Evolutionary conservation across 1,284 basidiomycete species (phyloP).

Genomic region (Microstroma glucosiphilum): DNA sequence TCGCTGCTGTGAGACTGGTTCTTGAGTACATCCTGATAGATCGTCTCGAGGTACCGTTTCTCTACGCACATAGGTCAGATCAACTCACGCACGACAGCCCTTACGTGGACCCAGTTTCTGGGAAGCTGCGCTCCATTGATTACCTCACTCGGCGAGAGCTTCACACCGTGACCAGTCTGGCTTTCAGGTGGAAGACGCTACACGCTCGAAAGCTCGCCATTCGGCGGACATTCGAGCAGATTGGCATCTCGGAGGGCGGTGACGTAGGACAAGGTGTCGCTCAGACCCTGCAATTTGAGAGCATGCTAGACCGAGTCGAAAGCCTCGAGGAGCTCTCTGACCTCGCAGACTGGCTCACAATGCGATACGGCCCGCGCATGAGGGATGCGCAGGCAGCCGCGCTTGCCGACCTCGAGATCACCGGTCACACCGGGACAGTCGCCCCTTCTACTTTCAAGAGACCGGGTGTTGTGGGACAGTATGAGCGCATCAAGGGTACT

Average conservation of each 20-base stretch:
- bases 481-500: slow-evolving; percentile 76
- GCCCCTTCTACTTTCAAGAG: slow-evolving; percentile 64
- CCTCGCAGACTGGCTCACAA: slow-evolving; percentile 79
- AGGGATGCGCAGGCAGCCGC: slow-evolving; percentile 51
- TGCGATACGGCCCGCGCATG: slow-evolving; percentile 62
- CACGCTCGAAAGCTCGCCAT: slow-evolving; percentile 40
- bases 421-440: slow-evolving; percentile 11
- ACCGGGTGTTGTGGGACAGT: slow-evolving; percentile 76
- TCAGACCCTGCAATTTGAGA: slow-evolving; percentile 22
- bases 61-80: slow-evolving; percentile 89
- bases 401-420: slow-evolving; percentile 57
- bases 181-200: slow-evolving; percentile 47
- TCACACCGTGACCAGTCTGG: slow-evolving; percentile 64
- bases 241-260: slow-evolving; percentile 1
- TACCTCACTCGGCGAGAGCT: slow-evolving; percentile 43
- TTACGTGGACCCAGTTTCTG: not conserved
- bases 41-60: slow-evolving; percentile 84
- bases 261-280: not conserved
- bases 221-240: slow-evolving; percentile 29
- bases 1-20: slow-evolving; percentile 71
- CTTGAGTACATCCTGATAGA: slow-evolving; percentile 80
- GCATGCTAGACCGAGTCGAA: slow-evolving; percentile 50
- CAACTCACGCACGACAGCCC: slow-evolving; percentile 54
- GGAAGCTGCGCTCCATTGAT: slow-evolving; percentile 17
- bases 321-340: slow-evolving; percentile 83